Conservation (phyloP, 306 rosid species). For the Notholithocarpus densiflorus region DNA sequence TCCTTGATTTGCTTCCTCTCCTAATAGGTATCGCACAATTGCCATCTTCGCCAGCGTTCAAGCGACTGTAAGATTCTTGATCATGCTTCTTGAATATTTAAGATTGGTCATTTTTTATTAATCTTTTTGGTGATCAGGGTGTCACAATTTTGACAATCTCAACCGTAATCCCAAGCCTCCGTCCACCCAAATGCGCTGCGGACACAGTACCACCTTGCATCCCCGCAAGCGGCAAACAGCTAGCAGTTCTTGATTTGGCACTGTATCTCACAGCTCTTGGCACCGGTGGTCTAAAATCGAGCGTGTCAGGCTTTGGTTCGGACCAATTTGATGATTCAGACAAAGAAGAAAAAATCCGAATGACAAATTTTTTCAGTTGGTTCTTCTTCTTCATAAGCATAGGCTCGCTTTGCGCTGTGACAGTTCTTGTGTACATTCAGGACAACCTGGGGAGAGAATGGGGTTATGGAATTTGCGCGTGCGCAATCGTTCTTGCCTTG, state of each 20-base stretch:
- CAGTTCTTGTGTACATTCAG: slow-evolving; percentile 67
- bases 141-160: slow-evolving; percentile 77
- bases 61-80: slow-evolving; percentile 61
- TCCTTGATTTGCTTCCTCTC: not conserved
- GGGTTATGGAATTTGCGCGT: slow-evolving; percentile 85
- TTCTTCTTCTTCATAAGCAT: slow-evolving; percentile 81
- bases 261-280: slow-evolving; percentile 77
- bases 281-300: slow-evolving; percentile 81
- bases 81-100: not conserved
- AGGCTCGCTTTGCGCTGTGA: slow-evolving; percentile 69
- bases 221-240: slow-evolving; percentile 47
- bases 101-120: not conserved
- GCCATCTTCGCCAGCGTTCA: slow-evolving; percentile 80
- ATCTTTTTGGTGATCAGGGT: slow-evolving; percentile 46
- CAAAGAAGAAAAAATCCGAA: slow-evolving; percentile 41
- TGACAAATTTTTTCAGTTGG: slow-evolving; percentile 76
- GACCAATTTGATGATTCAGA: slow-evolving; percentile 77
- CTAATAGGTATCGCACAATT: slow-evolving; percentile 72
- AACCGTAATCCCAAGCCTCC: slow-evolving; percentile 71
- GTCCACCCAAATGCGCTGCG: slow-evolving; percentile 57
- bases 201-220: slow-evolving; percentile 25
- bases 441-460: slow-evolving; percentile 69
- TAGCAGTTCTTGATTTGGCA: slow-evolving; percentile 51
- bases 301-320: slow-evolving; percentile 84
- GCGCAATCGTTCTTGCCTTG: slow-evolving; percentile 46